A percentile compares a stretch with the other conserved stretches of the same genome.
Conservation (phyloP, 148 eudicot genomes). For the Mesembryanthemum crystallinum region DNA sequence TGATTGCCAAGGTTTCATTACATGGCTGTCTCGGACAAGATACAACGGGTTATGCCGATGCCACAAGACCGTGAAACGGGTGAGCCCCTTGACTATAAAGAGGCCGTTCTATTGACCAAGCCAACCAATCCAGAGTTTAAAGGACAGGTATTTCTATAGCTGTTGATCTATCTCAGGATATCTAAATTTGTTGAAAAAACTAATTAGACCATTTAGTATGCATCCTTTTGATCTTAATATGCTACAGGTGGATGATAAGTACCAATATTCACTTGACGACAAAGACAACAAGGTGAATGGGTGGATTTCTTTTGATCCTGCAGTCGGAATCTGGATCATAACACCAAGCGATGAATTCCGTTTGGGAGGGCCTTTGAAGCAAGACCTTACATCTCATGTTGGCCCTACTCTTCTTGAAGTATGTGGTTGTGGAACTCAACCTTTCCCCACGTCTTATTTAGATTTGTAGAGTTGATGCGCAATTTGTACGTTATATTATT, state of each 20-base stretch:
- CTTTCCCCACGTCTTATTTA: not conserved
- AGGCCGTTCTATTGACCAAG: slow-evolving; percentile 62
- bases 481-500: not conserved
- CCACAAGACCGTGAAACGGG: slow-evolving; percentile 47
- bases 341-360: slow-evolving; percentile 72
- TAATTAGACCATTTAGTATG: not conserved
- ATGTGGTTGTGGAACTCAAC: slow-evolving; percentile 18
- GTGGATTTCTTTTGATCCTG: slow-evolving; percentile 50
- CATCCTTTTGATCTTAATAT: not conserved
- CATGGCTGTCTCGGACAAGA: slow-evolving; percentile 70
- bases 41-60: slow-evolving; percentile 69
- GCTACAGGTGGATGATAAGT: slow-evolving; percentile 80
- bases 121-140: slow-evolving; percentile 36
- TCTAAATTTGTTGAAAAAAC: not conserved
- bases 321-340: slow-evolving; percentile 73
- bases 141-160: slow-evolving; percentile 49
- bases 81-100: slow-evolving; percentile 45
- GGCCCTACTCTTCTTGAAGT: slow-evolving; percentile 72
- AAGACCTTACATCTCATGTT: slow-evolving; percentile 74
- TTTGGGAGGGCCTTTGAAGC: slow-evolving; percentile 73
- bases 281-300: slow-evolving; percentile 68
- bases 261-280: slow-evolving; percentile 60
- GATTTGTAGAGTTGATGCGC: not conserved
- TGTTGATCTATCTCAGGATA: not conserved
- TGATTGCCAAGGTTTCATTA: slow-evolving; percentile 51